Conservation (phyloP, 2,329 filamentous ascomycete genomes). For the Talaromyces sp. region DNA sequence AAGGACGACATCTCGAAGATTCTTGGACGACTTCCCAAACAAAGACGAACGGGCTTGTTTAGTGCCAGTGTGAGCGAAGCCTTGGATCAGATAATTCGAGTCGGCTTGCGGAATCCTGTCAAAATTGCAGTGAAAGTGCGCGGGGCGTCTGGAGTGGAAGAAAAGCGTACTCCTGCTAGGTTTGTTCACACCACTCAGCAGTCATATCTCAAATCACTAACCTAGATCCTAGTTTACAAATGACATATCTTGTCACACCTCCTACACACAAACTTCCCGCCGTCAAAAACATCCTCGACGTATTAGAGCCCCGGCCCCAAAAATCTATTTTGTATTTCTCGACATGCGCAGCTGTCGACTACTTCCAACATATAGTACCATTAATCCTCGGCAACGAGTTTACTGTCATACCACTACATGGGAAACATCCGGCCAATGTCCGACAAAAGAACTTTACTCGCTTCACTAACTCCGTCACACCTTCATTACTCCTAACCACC, state of each 20-base stretch:
- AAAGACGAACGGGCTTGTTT: constrained; percentile 88
- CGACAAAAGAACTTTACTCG: constrained; percentile 81
- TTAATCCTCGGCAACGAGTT: constrained; percentile 66
- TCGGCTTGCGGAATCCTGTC: constrained; percentile 89
- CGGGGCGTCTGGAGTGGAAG: constrained; percentile 67
- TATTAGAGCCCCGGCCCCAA: constrained; percentile 69
- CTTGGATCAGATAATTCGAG: constrained; percentile 85
- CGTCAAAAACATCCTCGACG: constrained; percentile 65
- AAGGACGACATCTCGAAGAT: constrained; percentile 87
- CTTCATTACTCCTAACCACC: constrained; percentile 83
- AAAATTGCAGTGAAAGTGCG: constrained; percentile 94
- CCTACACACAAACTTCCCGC: constrained; percentile 78
- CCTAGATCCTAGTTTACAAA: constrained; percentile 61
- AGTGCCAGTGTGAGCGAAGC: constrained; percentile 95
- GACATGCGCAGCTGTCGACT: constrained; percentile 91
- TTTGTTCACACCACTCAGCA: constrained; percentile 19
- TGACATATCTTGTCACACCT: constrained; percentile 75
- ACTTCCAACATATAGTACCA: constrained; percentile 79
- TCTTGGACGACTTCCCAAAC: constrained; percentile 79
- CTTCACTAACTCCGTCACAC: constrained; percentile 71
- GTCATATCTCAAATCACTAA: constrained; percentile 20
- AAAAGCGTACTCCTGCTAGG: constrained; percentile 82
- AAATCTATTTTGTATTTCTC: constrained; percentile 90
- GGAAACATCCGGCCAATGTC: constrained; percentile 84
- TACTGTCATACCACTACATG: constrained; percentile 76